Conservation (phyloP, 2,329 filamentous ascomycete genomes). For the Chrysoporthe cubensis region DNA sequence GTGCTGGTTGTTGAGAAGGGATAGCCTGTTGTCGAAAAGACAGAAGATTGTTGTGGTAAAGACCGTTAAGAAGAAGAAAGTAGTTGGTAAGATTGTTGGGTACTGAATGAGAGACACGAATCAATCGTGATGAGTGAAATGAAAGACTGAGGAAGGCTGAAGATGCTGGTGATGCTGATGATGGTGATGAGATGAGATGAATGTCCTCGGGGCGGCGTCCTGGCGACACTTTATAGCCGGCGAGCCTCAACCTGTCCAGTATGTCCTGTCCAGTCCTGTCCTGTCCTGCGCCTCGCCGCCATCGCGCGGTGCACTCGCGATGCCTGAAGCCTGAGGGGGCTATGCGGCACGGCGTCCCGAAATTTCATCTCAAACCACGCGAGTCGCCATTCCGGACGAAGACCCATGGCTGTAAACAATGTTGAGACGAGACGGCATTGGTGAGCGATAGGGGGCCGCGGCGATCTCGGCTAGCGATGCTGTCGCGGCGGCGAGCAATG, state of each 20-base stretch:
- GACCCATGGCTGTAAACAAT: slow-evolving; percentile 12
- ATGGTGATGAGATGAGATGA: slow-evolving; percentile 9
- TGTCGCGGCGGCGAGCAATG: slow-evolving; percentile 11
- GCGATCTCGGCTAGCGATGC: neutral
- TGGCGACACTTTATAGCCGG: slow-evolving; percentile 12
- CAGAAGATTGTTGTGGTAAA: slow-evolving; percentile 3
- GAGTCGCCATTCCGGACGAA: slow-evolving; percentile 7
- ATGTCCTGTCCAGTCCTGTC: too few relatives aligned
- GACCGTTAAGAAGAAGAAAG: slow-evolving; percentile 6
- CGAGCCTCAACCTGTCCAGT: neutral
- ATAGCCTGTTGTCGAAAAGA: neutral
- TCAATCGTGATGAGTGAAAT: slow-evolving; percentile 17
- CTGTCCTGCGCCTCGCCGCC: neutral
- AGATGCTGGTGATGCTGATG: slow-evolving; percentile 20
- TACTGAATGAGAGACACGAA: slow-evolving; percentile 21
- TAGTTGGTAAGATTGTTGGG: neutral
- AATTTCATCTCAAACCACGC: slow-evolving; percentile 1
- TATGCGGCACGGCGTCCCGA: neutral
- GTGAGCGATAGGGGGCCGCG: neutral
- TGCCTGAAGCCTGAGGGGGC: neutral
- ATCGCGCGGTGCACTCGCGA: neutral
- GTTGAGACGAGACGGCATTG: slow-evolving; percentile 10
- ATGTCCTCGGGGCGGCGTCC: neutral
- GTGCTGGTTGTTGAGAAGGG: too few relatives aligned
- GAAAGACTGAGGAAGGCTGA: slow-evolving; percentile 14